Evolutionary conservation across 2,329 filamentous ascomycete species (phyloP).

Genomic region (Pseudogymnoascus sp.): DNA sequence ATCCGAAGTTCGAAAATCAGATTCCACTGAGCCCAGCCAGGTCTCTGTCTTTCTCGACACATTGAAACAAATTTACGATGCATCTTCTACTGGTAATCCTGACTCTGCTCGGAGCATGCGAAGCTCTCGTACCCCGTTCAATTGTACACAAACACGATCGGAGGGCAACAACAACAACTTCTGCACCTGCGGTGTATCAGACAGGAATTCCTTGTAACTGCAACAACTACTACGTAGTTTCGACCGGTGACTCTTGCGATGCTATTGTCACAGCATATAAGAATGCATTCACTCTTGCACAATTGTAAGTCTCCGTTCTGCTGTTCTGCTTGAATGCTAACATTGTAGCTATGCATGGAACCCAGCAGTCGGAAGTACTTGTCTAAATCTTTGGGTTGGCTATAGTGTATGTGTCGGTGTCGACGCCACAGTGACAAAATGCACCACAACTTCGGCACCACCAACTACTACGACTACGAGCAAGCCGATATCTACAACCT

Average conservation of each 20-base stretch:
- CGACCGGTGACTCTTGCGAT: slow-evolving; percentile 1
- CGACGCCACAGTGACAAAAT: background rate
- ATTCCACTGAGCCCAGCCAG: background rate
- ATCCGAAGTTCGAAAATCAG: background rate
- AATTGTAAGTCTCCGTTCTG: background rate
- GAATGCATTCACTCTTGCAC: background rate
- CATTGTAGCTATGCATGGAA: slow-evolving; percentile 21
- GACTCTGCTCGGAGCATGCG: background rate
- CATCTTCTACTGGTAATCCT: background rate
- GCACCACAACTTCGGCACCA: slow-evolving; percentile 6
- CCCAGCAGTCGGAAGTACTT: slow-evolving; percentile 22
- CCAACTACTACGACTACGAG: slow-evolving; percentile 7
- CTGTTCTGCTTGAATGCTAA: background rate
- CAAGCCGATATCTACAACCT: background rate
- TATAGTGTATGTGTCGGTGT: slow-evolving; percentile 20
- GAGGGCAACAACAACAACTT: slow-evolving; percentile 6
- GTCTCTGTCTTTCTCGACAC: background rate
- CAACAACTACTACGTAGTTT: background rate
- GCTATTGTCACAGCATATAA: background rate
- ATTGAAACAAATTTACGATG: background rate
- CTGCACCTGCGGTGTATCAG: background rate
- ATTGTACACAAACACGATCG: background rate
- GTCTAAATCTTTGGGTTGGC: slow-evolving; percentile 19
- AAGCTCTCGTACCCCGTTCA: background rate
- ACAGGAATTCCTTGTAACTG: slow-evolving; percentile 8